Conservation (phyloP, 2,329 filamentous ascomycete genomes). For the Fusarium zealandicum region DNA sequence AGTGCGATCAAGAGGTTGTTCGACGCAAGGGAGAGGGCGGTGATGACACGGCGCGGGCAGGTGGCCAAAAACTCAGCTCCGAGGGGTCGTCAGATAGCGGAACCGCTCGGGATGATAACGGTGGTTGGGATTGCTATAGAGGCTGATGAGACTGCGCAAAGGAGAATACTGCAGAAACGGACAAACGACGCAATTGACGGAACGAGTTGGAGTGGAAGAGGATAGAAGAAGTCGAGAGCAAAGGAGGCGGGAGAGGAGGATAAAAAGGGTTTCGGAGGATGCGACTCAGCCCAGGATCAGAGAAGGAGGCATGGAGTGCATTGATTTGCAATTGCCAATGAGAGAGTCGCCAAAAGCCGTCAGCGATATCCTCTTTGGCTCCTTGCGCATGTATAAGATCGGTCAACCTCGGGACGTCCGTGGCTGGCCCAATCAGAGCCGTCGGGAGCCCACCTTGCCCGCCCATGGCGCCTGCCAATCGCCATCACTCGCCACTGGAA, state of each 20-base stretch:
- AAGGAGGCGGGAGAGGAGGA: constrained; percentile 6
- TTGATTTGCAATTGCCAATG: constrained; percentile 36
- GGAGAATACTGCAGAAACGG: constrained; percentile 9
- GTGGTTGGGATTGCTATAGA: background rate
- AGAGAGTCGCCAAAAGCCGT: constrained; percentile 35
- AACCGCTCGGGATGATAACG: constrained; percentile 26
- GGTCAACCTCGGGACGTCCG: constrained; percentile 38
- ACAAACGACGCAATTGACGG: constrained; percentile 12
- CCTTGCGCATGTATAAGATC: constrained; percentile 21
- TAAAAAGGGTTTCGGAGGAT: constrained; percentile 9
- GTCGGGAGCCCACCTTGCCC: background rate
- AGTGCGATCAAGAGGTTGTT: constrained; percentile 10
- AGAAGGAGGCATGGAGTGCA: background rate
- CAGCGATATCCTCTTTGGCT: constrained; percentile 19
- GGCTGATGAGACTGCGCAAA: background rate
- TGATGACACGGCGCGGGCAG: constrained; percentile 20
- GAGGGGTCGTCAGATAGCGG: constrained; percentile 30
- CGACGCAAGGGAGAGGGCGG: constrained; percentile 1
- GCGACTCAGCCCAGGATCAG: constrained; percentile 8
- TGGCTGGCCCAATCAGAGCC: constrained; percentile 9
- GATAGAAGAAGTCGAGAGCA: background rate
- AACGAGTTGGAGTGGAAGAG: background rate
- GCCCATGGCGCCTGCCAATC: constrained; percentile 21
- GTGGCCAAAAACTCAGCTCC: constrained; percentile 36
- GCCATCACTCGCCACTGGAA: constrained; percentile 9